Evolutionary conservation across 352 stramenopile species (phyloP), one percentile per base, ranked within the genome.

Genomic region (Paralagenidium karlingii): DNA sequence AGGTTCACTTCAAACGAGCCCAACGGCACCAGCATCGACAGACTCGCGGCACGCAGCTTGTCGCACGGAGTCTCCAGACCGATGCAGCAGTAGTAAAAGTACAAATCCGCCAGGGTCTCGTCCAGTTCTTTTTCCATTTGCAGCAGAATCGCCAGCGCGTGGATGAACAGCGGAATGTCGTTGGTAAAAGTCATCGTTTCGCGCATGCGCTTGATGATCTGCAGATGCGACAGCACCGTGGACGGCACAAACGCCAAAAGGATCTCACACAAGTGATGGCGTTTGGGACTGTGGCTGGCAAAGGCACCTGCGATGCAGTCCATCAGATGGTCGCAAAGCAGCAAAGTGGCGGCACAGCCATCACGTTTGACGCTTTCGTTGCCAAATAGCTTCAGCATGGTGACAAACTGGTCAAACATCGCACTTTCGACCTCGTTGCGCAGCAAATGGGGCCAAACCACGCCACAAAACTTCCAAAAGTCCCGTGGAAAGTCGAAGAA

Each of bases 51-150:
- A 15, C 76, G 71, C 1, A 93, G 58, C 38, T 86, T 86, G 24
- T 83, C 69, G 34, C 68, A 83, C 15, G 69, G 31, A 15, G 59
- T 67, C 38, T 85, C 71, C 10, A 89, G 44, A 3, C 77, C 80
- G 27, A 91, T 91, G 53, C 73, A 82, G 49, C 61, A 84, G 49
- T 93, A 93, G 51, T 93, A 93, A 36, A 85, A 53, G 28, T 94
- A 94, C 32, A 91, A 45, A 30, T 94, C 80, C 19, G 81, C 54
- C 9, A 94, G 50, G 13, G 68, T 74, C 12, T 77, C 68, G 47
- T 87, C 67, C 13, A 90, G 47, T 13, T 76, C 57, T 5, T 12
- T 59, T 43, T 94, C 78, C 55, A 91, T 71, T 34, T 57, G 64
- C 26, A 91, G 46, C 30, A 86, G 42, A 12, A 90, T 66, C 3